Evolutionary conservation across 257 asterid species (phyloP).

Genomic region (Przewalskia tangutica): DNA sequence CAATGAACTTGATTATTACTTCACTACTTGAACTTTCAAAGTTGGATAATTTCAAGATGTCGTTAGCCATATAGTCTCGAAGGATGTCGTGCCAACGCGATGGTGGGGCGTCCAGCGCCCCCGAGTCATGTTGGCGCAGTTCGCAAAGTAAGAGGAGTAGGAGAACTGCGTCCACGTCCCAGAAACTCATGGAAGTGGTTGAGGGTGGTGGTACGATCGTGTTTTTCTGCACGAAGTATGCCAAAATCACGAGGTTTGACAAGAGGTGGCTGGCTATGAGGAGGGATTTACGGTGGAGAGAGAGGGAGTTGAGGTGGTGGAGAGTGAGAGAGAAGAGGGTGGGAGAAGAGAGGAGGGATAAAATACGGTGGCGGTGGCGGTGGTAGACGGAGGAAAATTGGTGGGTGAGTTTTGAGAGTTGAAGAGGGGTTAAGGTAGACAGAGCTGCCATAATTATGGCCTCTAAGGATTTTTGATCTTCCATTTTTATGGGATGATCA

Average conservation of each 20-base stretch:
- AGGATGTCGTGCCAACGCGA: constrained; percentile 42
- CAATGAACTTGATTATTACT: constrained; percentile 42
- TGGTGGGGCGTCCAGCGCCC: constrained; percentile 33
- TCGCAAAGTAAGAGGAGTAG: constrained; percentile 77
- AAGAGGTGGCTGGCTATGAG: constrained; percentile 74
- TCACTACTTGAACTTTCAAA: constrained; percentile 33
- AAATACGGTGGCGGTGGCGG: constrained; percentile 55
- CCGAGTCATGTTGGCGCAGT: constrained; percentile 37
- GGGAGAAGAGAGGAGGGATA: constrained; percentile 41
- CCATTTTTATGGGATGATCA: background rate
- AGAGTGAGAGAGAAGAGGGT: constrained; percentile 38
- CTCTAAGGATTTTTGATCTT: constrained; percentile 10
- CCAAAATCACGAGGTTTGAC: constrained; percentile 39
- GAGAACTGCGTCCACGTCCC: constrained; percentile 63
- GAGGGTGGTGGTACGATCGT: background rate
- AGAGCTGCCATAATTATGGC: constrained; percentile 53
- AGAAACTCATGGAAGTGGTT: constrained; percentile 27
- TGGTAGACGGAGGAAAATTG: constrained; percentile 56
- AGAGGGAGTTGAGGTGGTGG: constrained; percentile 74
- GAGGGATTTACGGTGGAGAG: constrained; percentile 62
- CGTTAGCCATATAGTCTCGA: constrained; percentile 20
- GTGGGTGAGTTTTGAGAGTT: constrained; percentile 45
- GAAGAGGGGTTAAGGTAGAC: constrained; percentile 42
- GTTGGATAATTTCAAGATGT: constrained; percentile 25
- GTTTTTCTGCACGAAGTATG: constrained; percentile 12